A percentile compares a stretch with the other conserved stretches of the same genome.
phyloP scores from a whole-genome alignment of 2,329 filamentous ascomycete genomes.

The Colletotrichum orbiculare region DNA sequence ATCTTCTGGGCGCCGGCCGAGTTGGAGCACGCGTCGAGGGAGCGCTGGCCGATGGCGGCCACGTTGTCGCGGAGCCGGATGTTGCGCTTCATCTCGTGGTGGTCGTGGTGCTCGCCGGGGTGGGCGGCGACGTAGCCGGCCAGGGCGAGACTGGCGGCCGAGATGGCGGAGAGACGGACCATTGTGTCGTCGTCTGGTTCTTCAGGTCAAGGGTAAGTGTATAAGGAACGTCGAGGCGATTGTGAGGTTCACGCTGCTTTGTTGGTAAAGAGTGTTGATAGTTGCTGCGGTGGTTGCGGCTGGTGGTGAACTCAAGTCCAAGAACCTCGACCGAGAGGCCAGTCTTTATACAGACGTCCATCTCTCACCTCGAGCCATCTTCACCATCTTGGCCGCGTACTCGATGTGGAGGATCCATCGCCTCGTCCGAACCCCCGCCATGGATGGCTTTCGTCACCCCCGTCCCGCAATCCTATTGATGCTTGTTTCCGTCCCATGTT shows the following conservation, averaged over 20 bases:
- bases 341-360: constrained; percentile 23
- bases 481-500: constrained; percentile 16
- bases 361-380: background rate
- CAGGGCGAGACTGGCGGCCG: constrained; percentile 35
- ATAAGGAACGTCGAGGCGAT: constrained; percentile 16
- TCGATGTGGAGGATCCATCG: constrained; percentile 26
- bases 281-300: constrained; percentile 25
- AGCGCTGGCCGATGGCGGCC: constrained; percentile 48
- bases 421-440: constrained; percentile 11
- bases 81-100: constrained; percentile 46
- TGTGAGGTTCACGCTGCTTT: background rate
- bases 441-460: constrained; percentile 19
- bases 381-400: constrained; percentile 1
- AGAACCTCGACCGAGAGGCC: background rate
- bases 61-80: constrained; percentile 46
- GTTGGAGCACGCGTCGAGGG: constrained; percentile 52
- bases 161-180: constrained; percentile 23
- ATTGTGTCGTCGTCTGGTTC: background rate
- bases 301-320: background rate
- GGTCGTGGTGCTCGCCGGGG: constrained; percentile 46
- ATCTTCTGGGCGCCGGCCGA: constrained; percentile 51
- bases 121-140: constrained; percentile 44
- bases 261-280: constrained; percentile 1
- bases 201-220: background rate
- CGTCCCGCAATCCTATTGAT: constrained; percentile 14